Percentiles rank a stretch among this genome's conserved stretches.
These are phyloP conservation scores for Clonostachys rhizophaga DNA, from an alignment of 2,329 filamentous ascomycete genomes.

Conservation along the genomic window DNA sequence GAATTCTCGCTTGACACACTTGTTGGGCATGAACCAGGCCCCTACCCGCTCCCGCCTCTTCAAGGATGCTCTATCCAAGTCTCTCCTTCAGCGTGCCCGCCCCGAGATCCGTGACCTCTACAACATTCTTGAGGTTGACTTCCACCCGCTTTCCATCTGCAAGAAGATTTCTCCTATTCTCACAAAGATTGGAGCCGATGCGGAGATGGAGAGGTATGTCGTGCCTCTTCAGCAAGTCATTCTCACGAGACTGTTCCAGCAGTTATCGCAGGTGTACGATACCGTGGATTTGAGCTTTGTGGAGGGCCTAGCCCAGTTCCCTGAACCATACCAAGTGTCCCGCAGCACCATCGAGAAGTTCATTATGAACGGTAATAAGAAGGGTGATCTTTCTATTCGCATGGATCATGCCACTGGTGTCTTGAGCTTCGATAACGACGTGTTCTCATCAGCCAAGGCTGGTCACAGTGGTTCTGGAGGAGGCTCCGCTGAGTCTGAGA, in stretches of 20 bases:
- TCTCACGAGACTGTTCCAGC: conserved; percentile 95
- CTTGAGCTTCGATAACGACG: conserved; percentile 94
- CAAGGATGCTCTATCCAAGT: conserved; percentile 94
- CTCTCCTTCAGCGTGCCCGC: conserved; percentile 84
- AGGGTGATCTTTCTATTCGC: conserved; percentile 93
- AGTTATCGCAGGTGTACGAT: conserved; percentile 97
- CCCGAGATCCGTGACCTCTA: conserved; percentile 96
- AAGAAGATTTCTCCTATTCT: conserved; percentile 98
- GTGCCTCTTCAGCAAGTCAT: conserved; percentile 96
- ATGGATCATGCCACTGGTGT: conserved; percentile 94
- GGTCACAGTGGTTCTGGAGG: conserved; percentile 78
- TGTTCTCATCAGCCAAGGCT: conserved; percentile 95
- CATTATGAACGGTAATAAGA: conserved; percentile 99
- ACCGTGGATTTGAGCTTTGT: conserved; percentile 94
- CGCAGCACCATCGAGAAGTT: conserved; percentile 96
- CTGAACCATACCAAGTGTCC: conserved; percentile 90
- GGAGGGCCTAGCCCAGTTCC: conserved; percentile 89
- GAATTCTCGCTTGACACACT: conserved; percentile 93
- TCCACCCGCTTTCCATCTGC: conserved; percentile 98
- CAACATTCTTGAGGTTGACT: conserved; percentile 98
- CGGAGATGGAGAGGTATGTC: conserved; percentile 97
- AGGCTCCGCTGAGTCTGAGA: conserved; percentile 83
- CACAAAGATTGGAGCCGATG: conserved; percentile 84
- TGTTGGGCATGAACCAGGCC: conserved; percentile 86
- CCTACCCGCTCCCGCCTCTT: conserved; percentile 88